A percentile compares a stretch with the other conserved stretches of the same genome.
These are phyloP conservation scores for Globisporangium megalacanthum DNA, from an alignment of 352 stramenopile species.

Conservation along the genomic window DNA sequence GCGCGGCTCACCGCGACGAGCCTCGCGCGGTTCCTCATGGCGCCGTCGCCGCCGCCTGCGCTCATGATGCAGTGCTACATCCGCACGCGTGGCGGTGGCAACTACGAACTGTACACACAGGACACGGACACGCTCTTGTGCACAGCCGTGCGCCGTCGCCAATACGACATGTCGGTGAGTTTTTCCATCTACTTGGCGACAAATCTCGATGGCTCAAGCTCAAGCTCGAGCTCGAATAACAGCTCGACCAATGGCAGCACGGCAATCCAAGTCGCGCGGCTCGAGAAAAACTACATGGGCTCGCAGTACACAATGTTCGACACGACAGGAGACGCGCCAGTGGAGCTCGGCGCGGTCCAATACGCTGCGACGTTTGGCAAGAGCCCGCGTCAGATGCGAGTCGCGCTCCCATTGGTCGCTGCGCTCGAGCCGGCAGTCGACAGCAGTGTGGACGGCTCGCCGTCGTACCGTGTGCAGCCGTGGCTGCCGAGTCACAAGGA, in stretches of 20 bases:
- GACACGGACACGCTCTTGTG: conserved; percentile 72
- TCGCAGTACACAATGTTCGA: conserved; percentile 86
- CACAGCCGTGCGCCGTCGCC: conserved; percentile 67
- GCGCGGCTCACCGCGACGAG: conserved; percentile 51
- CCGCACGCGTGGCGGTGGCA: conserved; percentile 67
- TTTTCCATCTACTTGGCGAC: conserved; percentile 70
- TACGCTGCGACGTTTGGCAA: conserved; percentile 84
- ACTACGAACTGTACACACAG: conserved; percentile 85
- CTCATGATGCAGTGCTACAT: conserved; percentile 88
- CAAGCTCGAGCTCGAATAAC: background rate
- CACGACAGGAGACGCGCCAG: conserved; percentile 39
- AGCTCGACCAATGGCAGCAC: conserved; percentile 11
- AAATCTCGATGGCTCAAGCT: conserved; percentile 30
- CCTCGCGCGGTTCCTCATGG: conserved; percentile 51
- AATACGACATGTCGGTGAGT: conserved; percentile 87
- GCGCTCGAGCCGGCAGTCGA: conserved; percentile 33
- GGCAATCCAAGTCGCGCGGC: conserved; percentile 48
- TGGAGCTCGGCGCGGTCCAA: conserved; percentile 78
- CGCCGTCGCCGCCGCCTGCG: conserved; percentile 48
- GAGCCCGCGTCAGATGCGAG: conserved; percentile 81
- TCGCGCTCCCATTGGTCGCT: conserved; percentile 56
- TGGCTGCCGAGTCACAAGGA: conserved; percentile 60
- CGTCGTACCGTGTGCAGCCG: conserved; percentile 50
- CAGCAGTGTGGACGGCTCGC: conserved; percentile 29
- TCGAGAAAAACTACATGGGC: conserved; percentile 89